phyloP scores from a whole-genome alignment of 345 rosid species.

The Aurinia saxatilis region DNA sequence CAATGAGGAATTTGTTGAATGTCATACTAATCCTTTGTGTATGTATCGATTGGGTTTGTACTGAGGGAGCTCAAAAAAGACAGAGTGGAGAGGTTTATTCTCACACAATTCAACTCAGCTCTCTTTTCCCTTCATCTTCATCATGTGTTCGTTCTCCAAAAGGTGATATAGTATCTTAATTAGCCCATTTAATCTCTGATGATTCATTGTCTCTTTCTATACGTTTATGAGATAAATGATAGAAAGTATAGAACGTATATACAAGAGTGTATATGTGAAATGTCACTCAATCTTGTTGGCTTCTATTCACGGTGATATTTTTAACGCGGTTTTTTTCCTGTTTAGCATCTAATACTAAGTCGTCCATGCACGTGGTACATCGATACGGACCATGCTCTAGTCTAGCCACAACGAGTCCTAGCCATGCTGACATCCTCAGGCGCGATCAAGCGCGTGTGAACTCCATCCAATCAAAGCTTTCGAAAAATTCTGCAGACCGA shows the following conservation, averaged over 20 bases:
- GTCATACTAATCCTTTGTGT: not conserved
- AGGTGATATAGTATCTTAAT: conserved; percentile 29
- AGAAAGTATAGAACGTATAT: too few relatives aligned
- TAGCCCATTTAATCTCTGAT: not conserved
- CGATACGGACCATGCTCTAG: conserved; percentile 29
- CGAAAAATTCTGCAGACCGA: not conserved
- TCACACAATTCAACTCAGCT: too few relatives aligned
- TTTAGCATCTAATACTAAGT: too few relatives aligned
- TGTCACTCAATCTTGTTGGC: too few relatives aligned
- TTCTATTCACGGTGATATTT: too few relatives aligned
- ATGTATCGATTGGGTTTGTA: not conserved
- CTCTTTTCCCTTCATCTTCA: too few relatives aligned
- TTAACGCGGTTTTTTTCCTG: too few relatives aligned
- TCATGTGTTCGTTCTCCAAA: not conserved
- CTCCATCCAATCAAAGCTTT: conserved; percentile 22
- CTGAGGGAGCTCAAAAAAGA: conserved; percentile 4
- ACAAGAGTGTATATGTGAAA: too few relatives aligned
- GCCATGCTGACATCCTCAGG: too few relatives aligned
- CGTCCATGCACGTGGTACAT: too few relatives aligned
- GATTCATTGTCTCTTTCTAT: not conserved
- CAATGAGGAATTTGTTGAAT: not conserved
- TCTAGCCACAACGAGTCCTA: not conserved
- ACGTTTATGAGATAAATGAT: too few relatives aligned
- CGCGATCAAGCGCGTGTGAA: too few relatives aligned
- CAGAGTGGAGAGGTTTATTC: not conserved